Percentiles rank a stretch among this genome's conserved stretches.
Evolutionary conservation across 495 filamentous ascomycete species (phyloP).

Genomic region (Lasiosphaeria hispida): DNA sequence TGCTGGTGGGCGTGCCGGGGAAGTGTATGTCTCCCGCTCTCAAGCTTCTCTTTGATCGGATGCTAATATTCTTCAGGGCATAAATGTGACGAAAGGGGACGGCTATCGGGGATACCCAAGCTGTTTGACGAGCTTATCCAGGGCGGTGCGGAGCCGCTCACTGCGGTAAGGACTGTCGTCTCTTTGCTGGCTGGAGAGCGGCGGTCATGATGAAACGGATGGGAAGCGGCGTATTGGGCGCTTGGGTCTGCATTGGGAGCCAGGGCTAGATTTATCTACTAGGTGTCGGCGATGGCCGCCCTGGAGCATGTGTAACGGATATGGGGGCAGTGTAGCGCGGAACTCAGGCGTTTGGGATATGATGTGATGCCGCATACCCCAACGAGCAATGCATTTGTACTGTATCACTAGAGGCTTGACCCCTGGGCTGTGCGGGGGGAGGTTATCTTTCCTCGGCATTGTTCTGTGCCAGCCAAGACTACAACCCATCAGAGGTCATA

Average conservation of each 20-base stretch:
- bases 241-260: not conserved
- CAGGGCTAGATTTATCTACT: not conserved
- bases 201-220: constrained; percentile 5
- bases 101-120: constrained; percentile 47
- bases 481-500: not conserved
- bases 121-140: constrained; percentile 53
- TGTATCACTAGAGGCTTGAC: too few species aligned
- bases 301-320: too few species aligned
- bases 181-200: constrained; percentile 47
- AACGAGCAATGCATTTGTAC: too few species aligned
- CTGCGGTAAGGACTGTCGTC: constrained; percentile 51
- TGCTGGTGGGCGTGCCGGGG: constrained; percentile 45
- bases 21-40: constrained; percentile 47
- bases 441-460: not conserved
- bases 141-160: constrained; percentile 48
- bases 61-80: constrained; percentile 40
- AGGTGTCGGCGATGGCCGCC: too few species aligned
- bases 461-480: not conserved
- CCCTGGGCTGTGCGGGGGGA: not conserved
- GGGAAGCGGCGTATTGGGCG: not conserved
- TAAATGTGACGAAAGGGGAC: constrained; percentile 45
- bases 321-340: too few species aligned
- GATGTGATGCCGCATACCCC: too few species aligned
- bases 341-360: too few species aligned
- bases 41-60: not conserved